Conservation (phyloP, 495 filamentous ascomycete genomes). For the Penicillium atrosanguineum region DNA sequence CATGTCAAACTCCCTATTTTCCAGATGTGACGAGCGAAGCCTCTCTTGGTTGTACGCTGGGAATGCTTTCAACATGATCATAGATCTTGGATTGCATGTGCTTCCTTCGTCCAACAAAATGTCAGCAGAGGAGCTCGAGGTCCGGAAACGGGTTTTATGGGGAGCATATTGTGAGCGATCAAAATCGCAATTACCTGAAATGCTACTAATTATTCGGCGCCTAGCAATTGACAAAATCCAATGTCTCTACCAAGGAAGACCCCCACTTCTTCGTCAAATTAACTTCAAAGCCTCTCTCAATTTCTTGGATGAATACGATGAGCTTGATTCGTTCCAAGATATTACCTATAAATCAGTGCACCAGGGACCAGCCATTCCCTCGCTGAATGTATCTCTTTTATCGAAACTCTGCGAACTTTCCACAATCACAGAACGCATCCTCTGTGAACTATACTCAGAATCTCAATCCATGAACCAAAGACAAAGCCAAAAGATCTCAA, state of each 20-base stretch:
- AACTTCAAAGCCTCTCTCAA: constrained; percentile 29
- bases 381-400: constrained; percentile 28
- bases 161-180: constrained; percentile 33
- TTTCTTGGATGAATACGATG: constrained; percentile 35
- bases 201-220: background rate
- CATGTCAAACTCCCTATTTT: constrained; percentile 40
- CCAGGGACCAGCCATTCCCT: constrained; percentile 13
- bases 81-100: constrained; percentile 46
- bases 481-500: constrained; percentile 15
- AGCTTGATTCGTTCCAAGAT: constrained; percentile 29
- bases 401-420: constrained; percentile 32
- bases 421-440: constrained; percentile 29
- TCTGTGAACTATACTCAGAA: constrained; percentile 31
- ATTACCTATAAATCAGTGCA: constrained; percentile 19
- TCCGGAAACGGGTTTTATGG: constrained; percentile 41
- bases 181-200: background rate
- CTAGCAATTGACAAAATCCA: constrained; percentile 34
- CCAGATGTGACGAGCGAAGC: constrained; percentile 40
- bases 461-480: constrained; percentile 16
- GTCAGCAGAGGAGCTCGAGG: constrained; percentile 40
- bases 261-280: constrained; percentile 26
- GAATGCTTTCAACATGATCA: constrained; percentile 44
- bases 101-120: constrained; percentile 17
- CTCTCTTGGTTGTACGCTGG: constrained; percentile 47
- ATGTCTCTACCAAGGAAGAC: constrained; percentile 34